Conservation (phyloP, 2,329 filamentous ascomycete genomes). For the Chrysosporium keratinophilum region DNA sequence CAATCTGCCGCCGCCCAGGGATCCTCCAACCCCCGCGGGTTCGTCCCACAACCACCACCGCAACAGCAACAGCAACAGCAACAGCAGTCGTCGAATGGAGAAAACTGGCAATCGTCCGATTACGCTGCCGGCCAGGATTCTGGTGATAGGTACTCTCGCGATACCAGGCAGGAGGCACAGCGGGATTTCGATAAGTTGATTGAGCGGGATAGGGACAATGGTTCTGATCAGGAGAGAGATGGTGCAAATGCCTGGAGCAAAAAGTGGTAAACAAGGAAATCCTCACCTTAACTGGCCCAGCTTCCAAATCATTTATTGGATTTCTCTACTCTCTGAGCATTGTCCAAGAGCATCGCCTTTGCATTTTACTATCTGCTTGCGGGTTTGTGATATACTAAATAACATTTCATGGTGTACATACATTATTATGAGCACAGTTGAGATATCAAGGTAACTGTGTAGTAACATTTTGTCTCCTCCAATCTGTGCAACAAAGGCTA, state of each 20-base stretch:
- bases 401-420: neutral
- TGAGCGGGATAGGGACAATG: slow-evolving; percentile 30
- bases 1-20: slow-evolving; percentile 4
- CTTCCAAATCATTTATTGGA: too few relatives aligned
- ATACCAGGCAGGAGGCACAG: slow-evolving; percentile 32
- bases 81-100: neutral
- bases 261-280: too few relatives aligned
- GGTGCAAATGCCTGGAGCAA: slow-evolving; percentile 7
- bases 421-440: neutral
- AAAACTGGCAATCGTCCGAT: slow-evolving; percentile 4
- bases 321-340: too few relatives aligned
- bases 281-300: too few relatives aligned
- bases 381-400: neutral
- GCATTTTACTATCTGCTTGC: too few relatives aligned
- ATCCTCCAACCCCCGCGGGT: slow-evolving; percentile 1
- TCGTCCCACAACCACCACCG: slow-evolving; percentile 1
- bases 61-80: slow-evolving; percentile 11
- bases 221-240: slow-evolving; percentile 15
- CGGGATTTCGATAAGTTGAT: slow-evolving; percentile 37
- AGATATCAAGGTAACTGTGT: neutral
- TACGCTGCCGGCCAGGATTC: slow-evolving; percentile 19
- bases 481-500: neutral
- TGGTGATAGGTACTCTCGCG: neutral
- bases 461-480: neutral
- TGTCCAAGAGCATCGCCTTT: too few relatives aligned